Conservation (phyloP, 345 rosid species). For the Ricinus communis region DNA sequence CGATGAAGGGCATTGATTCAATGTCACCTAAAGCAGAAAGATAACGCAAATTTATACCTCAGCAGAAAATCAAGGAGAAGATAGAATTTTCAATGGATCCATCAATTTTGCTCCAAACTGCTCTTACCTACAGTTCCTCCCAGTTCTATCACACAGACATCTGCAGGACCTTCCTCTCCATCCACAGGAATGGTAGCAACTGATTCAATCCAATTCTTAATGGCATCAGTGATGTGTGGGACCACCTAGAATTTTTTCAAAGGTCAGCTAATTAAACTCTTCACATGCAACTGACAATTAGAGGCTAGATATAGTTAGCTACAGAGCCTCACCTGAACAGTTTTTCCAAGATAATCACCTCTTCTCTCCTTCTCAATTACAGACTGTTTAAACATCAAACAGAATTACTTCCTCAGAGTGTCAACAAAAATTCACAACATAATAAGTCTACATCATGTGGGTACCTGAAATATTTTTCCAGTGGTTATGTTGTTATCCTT, state of each 20-base stretch:
- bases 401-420: no score
- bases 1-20: constrained; percentile 39
- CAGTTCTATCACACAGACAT: constrained; percentile 38
- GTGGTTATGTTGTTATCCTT: constrained; percentile 91
- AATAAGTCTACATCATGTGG: constrained; percentile 7
- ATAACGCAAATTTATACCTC: neutral
- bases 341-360: constrained; percentile 41
- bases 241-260: constrained; percentile 26
- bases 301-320: neutral
- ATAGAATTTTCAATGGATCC: neutral
- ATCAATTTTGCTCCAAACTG: constrained; percentile 10
- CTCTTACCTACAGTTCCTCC: constrained; percentile 46
- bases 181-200: constrained; percentile 33
- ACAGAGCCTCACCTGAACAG: constrained; percentile 35
- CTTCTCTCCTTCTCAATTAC: constrained; percentile 38
- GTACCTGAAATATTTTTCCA: constrained; percentile 96
- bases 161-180: constrained; percentile 34
- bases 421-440: constrained; percentile 1
- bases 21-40: constrained; percentile 27
- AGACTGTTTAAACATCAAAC: constrained; percentile 22
- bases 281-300: neutral
- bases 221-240: constrained; percentile 40
- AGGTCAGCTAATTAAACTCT: neutral
- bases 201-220: constrained; percentile 32
- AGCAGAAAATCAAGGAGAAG: neutral